Evolutionary conservation across 2,329 filamentous ascomycete genomes (phyloP).

Genomic region (Xylaria polymorpha): DNA sequence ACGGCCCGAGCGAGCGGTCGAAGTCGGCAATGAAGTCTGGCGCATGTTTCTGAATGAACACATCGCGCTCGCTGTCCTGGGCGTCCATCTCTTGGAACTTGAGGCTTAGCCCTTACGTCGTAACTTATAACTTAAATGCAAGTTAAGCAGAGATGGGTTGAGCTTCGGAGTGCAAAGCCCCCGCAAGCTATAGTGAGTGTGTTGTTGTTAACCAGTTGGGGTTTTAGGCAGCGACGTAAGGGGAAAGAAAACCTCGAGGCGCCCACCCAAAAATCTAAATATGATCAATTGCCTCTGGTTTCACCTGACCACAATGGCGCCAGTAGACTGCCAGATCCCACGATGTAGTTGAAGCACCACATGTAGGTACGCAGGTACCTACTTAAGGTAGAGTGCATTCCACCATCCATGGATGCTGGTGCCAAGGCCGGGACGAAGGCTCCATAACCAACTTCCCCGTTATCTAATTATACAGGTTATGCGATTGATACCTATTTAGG

Average conservation of each 20-base stretch:
- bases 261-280: not conserved
- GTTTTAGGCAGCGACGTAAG: constrained; percentile 32
- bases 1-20: constrained; percentile 62
- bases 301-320: not conserved
- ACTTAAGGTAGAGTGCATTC: not conserved
- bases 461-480: not conserved
- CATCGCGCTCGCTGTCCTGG: constrained; percentile 68
- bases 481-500: not conserved
- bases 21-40: constrained; percentile 69
- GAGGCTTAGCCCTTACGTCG: not conserved
- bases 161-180: constrained; percentile 14
- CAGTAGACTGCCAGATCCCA: not conserved
- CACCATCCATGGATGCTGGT: no score
- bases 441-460: not conserved
- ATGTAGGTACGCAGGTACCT: not conserved
- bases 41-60: constrained; percentile 71
- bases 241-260: not conserved
- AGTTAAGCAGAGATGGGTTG: not conserved
- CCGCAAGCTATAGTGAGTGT: constrained; percentile 18
- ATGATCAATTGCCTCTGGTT: not conserved
- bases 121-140: not conserved
- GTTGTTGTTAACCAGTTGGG: constrained; percentile 11
- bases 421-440: not conserved
- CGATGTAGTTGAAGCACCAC: not conserved
- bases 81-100: constrained; percentile 63